Conservation (phyloP, 768 basidiomycete genomes). For the Collybiopsis luxurians region DNA sequence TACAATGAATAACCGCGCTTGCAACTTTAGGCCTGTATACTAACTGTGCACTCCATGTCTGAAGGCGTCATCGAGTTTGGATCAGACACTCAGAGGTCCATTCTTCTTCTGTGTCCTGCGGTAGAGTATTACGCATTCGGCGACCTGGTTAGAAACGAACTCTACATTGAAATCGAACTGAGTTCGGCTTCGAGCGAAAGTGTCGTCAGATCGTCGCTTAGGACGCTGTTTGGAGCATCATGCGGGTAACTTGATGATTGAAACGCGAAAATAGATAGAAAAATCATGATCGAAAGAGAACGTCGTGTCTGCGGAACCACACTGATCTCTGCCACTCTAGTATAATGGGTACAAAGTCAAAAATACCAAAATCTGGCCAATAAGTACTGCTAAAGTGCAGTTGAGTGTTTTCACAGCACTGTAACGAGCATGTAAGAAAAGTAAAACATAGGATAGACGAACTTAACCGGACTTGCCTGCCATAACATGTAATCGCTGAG, state of each 20-base stretch:
- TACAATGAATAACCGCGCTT: background rate
- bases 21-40: too few relatives aligned
- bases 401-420: slow-evolving; percentile 84
- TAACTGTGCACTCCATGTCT: too few relatives aligned
- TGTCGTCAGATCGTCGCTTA: too few relatives aligned
- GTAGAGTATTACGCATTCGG: too few relatives aligned
- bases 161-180: background rate
- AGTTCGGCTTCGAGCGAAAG: background rate
- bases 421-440: slow-evolving; percentile 3
- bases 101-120: too few relatives aligned
- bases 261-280: too few relatives aligned
- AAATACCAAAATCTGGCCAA: slow-evolving; percentile 93
- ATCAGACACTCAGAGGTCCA: too few relatives aligned
- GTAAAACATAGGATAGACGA: background rate
- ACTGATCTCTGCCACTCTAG: slow-evolving; percentile 68
- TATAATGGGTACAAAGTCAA: slow-evolving; percentile 84
- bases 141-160: background rate
- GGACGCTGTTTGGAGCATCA: too few relatives aligned
- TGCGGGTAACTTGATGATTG: too few relatives aligned
- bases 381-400: slow-evolving; percentile 81
- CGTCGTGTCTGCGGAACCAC: background rate
- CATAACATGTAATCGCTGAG: slow-evolving; percentile 91
- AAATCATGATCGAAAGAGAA: background rate
- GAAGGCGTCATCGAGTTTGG: too few relatives aligned
- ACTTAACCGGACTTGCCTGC: slow-evolving; percentile 64